Conservation (phyloP, 2,329 filamentous ascomycete genomes). For the Monosporascus sp. region DNA sequence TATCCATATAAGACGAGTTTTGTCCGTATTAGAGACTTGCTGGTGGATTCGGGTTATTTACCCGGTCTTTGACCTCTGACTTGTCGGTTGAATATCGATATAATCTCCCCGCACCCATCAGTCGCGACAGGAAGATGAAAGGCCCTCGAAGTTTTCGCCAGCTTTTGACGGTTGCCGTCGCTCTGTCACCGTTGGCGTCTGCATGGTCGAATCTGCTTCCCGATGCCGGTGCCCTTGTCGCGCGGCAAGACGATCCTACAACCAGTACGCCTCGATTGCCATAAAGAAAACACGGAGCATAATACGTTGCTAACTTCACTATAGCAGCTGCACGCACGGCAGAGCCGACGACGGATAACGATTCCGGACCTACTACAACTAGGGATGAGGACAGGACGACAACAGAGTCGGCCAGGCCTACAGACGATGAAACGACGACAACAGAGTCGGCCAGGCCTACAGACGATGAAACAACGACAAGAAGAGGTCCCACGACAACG, state of each 20-base stretch:
- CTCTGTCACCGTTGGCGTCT: conserved; percentile 45
- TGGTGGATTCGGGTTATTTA: conserved; percentile 7
- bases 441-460: conserved; percentile 4
- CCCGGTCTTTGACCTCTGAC: conserved; percentile 5
- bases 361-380: not conserved
- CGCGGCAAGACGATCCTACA: conserved; percentile 36
- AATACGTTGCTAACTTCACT: not conserved
- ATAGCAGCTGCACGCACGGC: conserved; percentile 8
- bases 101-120: conserved; percentile 15
- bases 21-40: not conserved
- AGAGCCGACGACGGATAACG: conserved; percentile 11
- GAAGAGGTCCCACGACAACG: conserved; percentile 21
- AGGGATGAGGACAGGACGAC: conserved; percentile 6
- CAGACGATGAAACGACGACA: conserved; percentile 13
- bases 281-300: not conserved
- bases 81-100: conserved; percentile 8
- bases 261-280: conserved; percentile 11
- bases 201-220: conserved; percentile 55
- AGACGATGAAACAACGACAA: conserved; percentile 6
- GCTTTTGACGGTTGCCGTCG: conserved; percentile 44
- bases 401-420: conserved; percentile 2
- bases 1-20: not conserved
- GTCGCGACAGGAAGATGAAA: conserved; percentile 39
- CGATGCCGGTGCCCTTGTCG: conserved; percentile 46
- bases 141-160: conserved; percentile 39